Evolutionary conservation across 1,284 basidiomycete genomes (phyloP).

Genomic region (Tilletia walkeri): DNA sequence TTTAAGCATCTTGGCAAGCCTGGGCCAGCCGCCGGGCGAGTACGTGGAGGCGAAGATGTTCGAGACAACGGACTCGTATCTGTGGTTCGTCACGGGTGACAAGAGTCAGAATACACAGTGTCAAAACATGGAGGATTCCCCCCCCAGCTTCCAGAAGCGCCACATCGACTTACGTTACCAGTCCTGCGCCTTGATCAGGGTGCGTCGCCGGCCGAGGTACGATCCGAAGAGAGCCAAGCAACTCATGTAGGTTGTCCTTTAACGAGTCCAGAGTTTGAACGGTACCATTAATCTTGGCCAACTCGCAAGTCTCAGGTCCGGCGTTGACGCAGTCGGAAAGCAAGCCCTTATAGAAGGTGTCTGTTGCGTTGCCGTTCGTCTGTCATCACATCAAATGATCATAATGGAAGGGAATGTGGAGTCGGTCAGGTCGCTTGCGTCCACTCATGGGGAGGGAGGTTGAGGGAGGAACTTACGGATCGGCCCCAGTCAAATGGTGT

Average conservation of each 20-base stretch:
- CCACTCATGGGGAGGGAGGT: too few species aligned
- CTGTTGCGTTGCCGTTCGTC: conserved; percentile 31
- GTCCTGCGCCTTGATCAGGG: conserved; percentile 7
- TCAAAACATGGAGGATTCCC: too few species aligned
- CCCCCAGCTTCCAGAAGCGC: too few species aligned
- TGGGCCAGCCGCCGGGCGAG: conserved; percentile 22
- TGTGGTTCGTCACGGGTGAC: conserved; percentile 2
- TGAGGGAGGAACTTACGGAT: conserved; percentile 19
- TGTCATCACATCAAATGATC: neutral
- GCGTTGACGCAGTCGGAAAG: conserved; percentile 31
- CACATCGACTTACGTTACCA: conserved; percentile 9
- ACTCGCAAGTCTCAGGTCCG: conserved; percentile 25
- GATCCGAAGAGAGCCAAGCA: conserved; percentile 20
- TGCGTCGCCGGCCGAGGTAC: neutral
- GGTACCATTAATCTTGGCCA: conserved; percentile 22
- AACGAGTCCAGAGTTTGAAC: conserved; percentile 6
- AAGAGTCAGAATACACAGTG: too few species aligned
- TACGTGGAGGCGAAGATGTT: conserved; percentile 29
- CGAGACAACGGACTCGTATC: conserved; percentile 20
- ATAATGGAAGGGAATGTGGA: too few species aligned
- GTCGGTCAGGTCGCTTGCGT: too few species aligned
- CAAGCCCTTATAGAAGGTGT: conserved; percentile 31
- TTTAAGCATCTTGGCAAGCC: conserved; percentile 22
- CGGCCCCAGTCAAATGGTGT: conserved; percentile 2
- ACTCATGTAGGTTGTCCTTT: conserved; percentile 14